These are phyloP conservation scores for Fagopyrum homotropicum DNA, from an alignment of 148 eudicot species.

Conservation along the genomic window DNA sequence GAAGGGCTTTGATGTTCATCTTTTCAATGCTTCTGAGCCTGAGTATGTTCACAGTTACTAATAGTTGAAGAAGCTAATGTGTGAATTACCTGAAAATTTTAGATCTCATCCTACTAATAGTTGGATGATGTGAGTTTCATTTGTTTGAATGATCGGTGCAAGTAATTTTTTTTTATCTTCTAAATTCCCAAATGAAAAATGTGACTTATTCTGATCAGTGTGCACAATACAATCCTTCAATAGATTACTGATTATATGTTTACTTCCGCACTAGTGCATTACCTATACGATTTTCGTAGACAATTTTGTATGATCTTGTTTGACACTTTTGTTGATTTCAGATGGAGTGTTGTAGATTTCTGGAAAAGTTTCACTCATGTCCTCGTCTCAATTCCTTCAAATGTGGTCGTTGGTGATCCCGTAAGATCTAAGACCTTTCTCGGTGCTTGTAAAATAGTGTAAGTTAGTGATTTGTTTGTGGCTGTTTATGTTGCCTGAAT, in stretches of 20 bases:
- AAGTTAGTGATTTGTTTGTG: not conserved
- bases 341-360: conserved; percentile 47
- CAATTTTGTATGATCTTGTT: conserved; percentile 1
- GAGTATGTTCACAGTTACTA: conserved; percentile 34
- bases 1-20: conserved; percentile 55
- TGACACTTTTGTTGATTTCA: conserved; percentile 23
- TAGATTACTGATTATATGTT: not conserved
- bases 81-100: too few species aligned
- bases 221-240: not conserved
- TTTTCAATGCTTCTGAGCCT: conserved; percentile 67
- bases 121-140: not conserved
- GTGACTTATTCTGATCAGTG: not conserved
- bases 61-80: too few species aligned
- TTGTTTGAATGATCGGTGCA: not conserved
- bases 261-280: too few species aligned
- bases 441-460: not conserved
- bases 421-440: conserved; percentile 31
- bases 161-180: not conserved
- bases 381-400: conserved; percentile 68
- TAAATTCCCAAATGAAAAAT: not conserved
- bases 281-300: not conserved
- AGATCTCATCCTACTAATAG: too few species aligned
- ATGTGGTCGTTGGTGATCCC: conserved; percentile 58
- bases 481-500: conserved; percentile 11
- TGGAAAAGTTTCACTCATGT: conserved; percentile 60